A percentile compares a stretch with the other conserved stretches of the same genome.
Conservation (phyloP, 306 rosid species). For the Lupinus albus region DNA sequence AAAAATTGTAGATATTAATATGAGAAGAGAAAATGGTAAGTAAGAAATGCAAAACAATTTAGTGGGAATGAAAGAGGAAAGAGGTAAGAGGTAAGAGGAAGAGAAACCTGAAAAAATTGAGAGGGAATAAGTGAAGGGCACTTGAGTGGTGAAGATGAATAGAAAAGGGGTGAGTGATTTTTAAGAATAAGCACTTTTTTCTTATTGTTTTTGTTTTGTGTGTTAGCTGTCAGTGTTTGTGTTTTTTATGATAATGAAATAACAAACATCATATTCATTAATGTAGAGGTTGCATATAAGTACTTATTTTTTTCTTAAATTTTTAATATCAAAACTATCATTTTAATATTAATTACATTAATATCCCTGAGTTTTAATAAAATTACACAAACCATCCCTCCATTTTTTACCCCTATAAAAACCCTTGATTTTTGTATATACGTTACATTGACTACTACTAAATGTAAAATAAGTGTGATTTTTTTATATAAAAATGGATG, state of each 20-base stretch:
- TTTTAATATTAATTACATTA: too few species aligned
- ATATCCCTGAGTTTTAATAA: too few species aligned
- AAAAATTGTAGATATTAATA: neutral
- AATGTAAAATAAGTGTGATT: too few species aligned
- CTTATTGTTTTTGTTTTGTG: neutral
- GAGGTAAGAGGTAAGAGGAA: neutral
- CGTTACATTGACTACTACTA: too few species aligned
- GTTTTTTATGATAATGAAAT: neutral
- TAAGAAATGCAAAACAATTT: slow-evolving; percentile 17
- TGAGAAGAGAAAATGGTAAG: slow-evolving; percentile 17
- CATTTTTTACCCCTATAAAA: too few species aligned
- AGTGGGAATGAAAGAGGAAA: neutral
- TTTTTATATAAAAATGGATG: too few species aligned
- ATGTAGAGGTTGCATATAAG: too few species aligned
- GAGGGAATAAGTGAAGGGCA: slow-evolving; percentile 12
- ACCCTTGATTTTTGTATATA: too few species aligned
- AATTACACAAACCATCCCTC: too few species aligned
- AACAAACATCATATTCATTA: too few species aligned
- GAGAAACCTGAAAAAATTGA: slow-evolving; percentile 24
- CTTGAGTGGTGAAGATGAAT: slow-evolving; percentile 28
- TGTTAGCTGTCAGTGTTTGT: slow-evolving; percentile 14
- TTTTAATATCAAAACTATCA: too few species aligned
- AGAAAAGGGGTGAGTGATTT: slow-evolving; percentile 15
- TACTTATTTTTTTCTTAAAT: too few species aligned
- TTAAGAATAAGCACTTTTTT: neutral